These are phyloP conservation scores for Agrocybe chaxingu DNA, from an alignment of 768 basidiomycete species.

Conservation along the genomic window DNA sequence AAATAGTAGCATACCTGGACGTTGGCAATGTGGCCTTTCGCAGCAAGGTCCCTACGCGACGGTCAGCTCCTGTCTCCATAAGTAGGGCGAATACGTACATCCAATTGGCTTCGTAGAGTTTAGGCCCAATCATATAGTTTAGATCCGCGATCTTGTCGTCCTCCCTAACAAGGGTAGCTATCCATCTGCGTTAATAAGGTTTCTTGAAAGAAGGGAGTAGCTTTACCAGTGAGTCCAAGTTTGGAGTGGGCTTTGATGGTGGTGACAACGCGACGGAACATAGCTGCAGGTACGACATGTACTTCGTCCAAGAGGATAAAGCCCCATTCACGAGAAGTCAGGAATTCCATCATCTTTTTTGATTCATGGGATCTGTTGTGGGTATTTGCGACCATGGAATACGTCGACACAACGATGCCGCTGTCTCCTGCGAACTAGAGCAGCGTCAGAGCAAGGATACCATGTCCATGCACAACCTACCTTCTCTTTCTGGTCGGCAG, in stretches of 20 bases:
- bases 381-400: constrained; percentile 99
- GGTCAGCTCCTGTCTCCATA: constrained; percentile 10
- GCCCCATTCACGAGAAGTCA: constrained; percentile 98
- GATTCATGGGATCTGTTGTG: constrained; percentile 98
- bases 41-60: constrained; percentile 76
- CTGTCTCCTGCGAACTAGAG: constrained; percentile 91
- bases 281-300: constrained; percentile 97
- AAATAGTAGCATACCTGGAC: constrained; percentile 72
- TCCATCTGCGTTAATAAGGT: neutral
- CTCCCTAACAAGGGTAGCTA: constrained; percentile 96
- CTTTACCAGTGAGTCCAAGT: constrained; percentile 87
- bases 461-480: constrained; percentile 30
- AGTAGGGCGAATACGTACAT: constrained; percentile 47
- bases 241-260: constrained; percentile 99
- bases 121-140: constrained; percentile 99
- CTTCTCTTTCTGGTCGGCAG: constrained; percentile 97
- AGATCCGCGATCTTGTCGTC: constrained; percentile 98
- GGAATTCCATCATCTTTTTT: constrained; percentile 99
- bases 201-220: constrained; percentile 4
- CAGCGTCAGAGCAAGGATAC: constrained; percentile 5
- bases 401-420: constrained; percentile 97
- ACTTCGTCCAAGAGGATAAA: constrained; percentile 98
- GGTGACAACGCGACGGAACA: constrained; percentile 97
- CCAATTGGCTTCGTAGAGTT: constrained; percentile 99
- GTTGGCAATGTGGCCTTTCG: constrained; percentile 98